Conservation (phyloP, 116 monocot species). For the Papilionanthe hybrid region DNA sequence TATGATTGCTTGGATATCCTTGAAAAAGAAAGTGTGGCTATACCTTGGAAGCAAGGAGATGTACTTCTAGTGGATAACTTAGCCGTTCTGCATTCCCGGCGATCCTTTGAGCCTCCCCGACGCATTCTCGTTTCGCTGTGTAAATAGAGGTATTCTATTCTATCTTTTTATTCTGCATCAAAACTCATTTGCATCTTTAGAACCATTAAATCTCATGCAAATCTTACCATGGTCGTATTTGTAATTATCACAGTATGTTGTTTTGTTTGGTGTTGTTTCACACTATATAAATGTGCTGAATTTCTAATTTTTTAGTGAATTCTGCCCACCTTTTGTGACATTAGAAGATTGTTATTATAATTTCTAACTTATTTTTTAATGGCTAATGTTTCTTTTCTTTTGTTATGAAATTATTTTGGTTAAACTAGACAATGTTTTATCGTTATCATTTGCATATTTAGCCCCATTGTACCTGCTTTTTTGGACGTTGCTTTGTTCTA, state of each 20-base stretch:
- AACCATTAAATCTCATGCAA: background rate
- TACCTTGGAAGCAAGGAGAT: conserved; percentile 87
- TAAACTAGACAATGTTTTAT: too few species aligned
- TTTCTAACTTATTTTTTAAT: too few species aligned
- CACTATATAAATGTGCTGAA: too few species aligned
- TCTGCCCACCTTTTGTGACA: too few species aligned
- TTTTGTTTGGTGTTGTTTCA: background rate
- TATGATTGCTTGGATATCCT: conserved; percentile 68
- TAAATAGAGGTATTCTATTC: conserved; percentile 28
- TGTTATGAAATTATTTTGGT: too few species aligned
- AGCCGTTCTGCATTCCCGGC: conserved; percentile 78
- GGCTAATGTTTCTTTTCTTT: too few species aligned
- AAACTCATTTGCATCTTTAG: background rate
- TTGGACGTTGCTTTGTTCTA: too few species aligned
- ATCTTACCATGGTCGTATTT: background rate
- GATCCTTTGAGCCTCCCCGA: conserved; percentile 74
- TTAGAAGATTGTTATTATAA: too few species aligned
- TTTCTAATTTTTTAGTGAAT: too few species aligned
- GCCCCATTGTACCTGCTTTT: too few species aligned
- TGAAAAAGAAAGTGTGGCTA: conserved; percentile 73
- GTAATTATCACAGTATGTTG: background rate
- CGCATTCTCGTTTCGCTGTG: conserved; percentile 91
- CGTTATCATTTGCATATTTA: too few species aligned
- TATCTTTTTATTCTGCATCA: background rate
- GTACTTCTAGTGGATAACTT: conserved; percentile 75